Conservation (phyloP, 2,329 filamentous ascomycete species). For the Escovopsis sp. region DNA sequence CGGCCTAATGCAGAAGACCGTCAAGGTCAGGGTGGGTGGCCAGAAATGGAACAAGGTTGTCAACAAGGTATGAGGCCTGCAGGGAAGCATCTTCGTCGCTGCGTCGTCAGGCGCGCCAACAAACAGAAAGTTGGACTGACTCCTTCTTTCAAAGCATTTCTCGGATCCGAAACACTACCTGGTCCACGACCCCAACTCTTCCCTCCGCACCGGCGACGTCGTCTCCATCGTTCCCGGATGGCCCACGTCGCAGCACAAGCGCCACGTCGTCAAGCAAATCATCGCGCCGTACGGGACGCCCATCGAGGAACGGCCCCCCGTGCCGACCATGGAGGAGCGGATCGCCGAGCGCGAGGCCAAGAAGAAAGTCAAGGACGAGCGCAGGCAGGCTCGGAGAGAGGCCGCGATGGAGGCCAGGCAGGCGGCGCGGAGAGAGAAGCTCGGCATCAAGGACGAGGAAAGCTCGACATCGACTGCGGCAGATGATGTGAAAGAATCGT, state of each 20-base stretch:
- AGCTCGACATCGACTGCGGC: conserved; percentile 1
- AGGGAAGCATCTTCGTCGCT: neutral
- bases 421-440: conserved; percentile 4
- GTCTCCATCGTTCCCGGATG: conserved; percentile 54
- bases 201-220: conserved; percentile 59
- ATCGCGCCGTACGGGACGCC: conserved; percentile 52
- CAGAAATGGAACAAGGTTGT: conserved; percentile 60
- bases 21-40: conserved; percentile 60
- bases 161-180: conserved; percentile 49
- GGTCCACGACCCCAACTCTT: conserved; percentile 65
- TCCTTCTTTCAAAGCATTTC: conserved; percentile 33
- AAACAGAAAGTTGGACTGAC: neutral
- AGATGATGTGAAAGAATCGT: neutral
- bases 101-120: neutral
- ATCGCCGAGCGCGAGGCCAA: conserved; percentile 38
- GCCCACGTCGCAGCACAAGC: conserved; percentile 51
- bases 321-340: conserved; percentile 51
- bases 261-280: conserved; percentile 61
- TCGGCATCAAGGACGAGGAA: conserved; percentile 8
- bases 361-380: conserved; percentile 41
- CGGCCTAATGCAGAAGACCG: conserved; percentile 63
- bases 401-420: neutral
- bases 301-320: conserved; percentile 47
- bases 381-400: conserved; percentile 24
- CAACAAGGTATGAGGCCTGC: conserved; percentile 43